Evolutionary conservation across 148 eudicot species (phyloP).

Genomic region (Drosera capensis): DNA sequence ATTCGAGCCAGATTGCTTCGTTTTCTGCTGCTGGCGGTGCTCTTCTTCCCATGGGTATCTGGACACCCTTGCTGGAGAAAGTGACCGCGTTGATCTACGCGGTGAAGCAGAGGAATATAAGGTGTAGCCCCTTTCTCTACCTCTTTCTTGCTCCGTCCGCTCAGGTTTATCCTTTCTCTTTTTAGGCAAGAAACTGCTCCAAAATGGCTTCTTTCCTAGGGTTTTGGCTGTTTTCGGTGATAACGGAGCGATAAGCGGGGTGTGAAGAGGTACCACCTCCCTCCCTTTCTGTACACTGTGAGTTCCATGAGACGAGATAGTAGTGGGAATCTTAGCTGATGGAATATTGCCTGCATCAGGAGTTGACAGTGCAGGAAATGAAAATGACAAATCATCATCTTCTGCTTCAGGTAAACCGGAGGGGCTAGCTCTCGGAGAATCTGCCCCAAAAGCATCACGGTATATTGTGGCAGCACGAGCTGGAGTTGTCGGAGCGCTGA

Average conservation of each 20-base stretch:
- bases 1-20: not conserved
- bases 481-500: constrained; percentile 13
- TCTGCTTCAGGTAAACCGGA: no score
- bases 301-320: no score
- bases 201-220: not conserved
- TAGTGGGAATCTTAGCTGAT: constrained; percentile 28
- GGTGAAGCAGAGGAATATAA: not conserved
- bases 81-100: constrained; percentile 16
- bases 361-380: constrained; percentile 34
- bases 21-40: not conserved
- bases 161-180: constrained; percentile 11
- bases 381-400: constrained; percentile 6
- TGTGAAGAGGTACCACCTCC: not conserved
- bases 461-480: not conserved
- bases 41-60: constrained; percentile 20
- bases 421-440: no score
- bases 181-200: constrained; percentile 13
- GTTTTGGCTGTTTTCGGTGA: constrained; percentile 21
- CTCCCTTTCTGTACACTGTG: not conserved
- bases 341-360: constrained; percentile 36
- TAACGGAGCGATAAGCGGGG: constrained; percentile 10
- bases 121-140: constrained; percentile 12
- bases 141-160: constrained; percentile 6
- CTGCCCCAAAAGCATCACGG: no score
- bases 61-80: constrained; percentile 33